phyloP scores from a whole-genome alignment of 108 stramenopile species.

The Parietichytrium sp. region DNA sequence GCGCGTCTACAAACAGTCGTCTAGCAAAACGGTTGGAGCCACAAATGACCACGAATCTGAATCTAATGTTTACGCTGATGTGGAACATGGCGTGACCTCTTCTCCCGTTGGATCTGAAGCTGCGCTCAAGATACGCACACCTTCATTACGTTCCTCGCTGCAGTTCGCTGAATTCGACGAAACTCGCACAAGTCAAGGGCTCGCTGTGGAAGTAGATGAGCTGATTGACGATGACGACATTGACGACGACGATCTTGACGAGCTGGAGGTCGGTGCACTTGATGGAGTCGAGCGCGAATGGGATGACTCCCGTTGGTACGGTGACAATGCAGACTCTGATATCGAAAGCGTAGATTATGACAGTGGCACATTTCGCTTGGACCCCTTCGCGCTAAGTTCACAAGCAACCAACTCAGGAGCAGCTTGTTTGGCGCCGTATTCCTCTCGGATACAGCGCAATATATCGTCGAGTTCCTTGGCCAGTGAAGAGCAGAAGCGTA shows the following conservation, averaged over 20 bases:
- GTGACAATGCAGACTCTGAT: too few species aligned
- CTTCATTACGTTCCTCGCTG: constrained; percentile 5
- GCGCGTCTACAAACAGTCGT: not conserved
- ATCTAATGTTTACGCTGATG: too few species aligned
- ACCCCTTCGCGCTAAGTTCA: not conserved
- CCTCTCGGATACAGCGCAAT: too few species aligned
- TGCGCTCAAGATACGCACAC: not conserved
- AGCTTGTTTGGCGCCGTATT: too few species aligned
- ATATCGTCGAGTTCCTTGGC: too few species aligned
- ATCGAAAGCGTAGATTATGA: constrained; percentile 1
- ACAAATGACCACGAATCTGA: too few species aligned
- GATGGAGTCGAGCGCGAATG: not conserved
- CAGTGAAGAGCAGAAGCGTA: too few species aligned
- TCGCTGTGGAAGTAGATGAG: not conserved
- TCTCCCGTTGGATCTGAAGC: too few species aligned
- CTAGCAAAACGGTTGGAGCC: not conserved
- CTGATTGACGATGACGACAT: not conserved
- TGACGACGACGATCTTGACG: not conserved
- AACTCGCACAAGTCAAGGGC: not conserved
- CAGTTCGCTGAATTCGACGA: not conserved
- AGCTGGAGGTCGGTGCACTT: not conserved
- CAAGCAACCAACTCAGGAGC: not conserved
- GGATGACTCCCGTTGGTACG: too few species aligned
- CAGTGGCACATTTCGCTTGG: not conserved
- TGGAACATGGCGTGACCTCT: too few species aligned